Conservation (phyloP, 2,329 filamentous ascomycete genomes). For the Coniochaeta sp. region DNA sequence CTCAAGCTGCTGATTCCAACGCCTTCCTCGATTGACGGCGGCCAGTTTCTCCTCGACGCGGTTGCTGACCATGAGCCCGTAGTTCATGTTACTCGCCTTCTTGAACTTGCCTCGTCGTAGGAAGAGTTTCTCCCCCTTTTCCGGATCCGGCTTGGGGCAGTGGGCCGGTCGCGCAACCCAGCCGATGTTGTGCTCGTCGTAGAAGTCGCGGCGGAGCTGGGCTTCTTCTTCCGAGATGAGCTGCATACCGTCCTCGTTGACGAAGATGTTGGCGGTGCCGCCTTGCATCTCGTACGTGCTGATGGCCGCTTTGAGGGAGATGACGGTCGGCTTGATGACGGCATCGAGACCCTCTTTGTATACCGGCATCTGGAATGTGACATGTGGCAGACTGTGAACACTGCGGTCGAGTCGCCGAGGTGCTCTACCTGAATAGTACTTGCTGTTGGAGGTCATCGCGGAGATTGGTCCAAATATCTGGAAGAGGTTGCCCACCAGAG, state of each 20-base stretch:
- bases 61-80: slow-evolving; percentile 46
- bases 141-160: slow-evolving; percentile 38
- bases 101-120: slow-evolving; percentile 54
- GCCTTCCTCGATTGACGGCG: slow-evolving; percentile 27
- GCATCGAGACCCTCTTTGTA: slow-evolving; percentile 39
- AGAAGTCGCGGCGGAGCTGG: slow-evolving; percentile 43
- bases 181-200: slow-evolving; percentile 49
- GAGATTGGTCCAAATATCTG: slow-evolving; percentile 43
- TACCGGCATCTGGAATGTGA: slow-evolving; percentile 42
- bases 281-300: slow-evolving; percentile 53
- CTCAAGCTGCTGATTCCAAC: slow-evolving; percentile 31
- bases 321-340: slow-evolving; percentile 47
- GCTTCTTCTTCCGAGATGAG: slow-evolving; percentile 42
- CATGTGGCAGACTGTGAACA: slow-evolving; percentile 33
- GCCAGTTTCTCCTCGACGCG: slow-evolving; percentile 46
- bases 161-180: slow-evolving; percentile 46
- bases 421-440: slow-evolving; percentile 33
- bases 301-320: slow-evolving; percentile 48
- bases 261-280: slow-evolving; percentile 59
- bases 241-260: slow-evolving; percentile 64
- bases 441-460: slow-evolving; percentile 34
- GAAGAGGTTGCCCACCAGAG: slow-evolving; percentile 39
- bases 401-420: slow-evolving; percentile 28
- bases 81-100: slow-evolving; percentile 64
- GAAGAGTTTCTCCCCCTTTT: slow-evolving; percentile 41